Evolutionary conservation across 1,284 basidiomycete species (phyloP).

Genomic region (Cryptococcus jaspeensis): DNA sequence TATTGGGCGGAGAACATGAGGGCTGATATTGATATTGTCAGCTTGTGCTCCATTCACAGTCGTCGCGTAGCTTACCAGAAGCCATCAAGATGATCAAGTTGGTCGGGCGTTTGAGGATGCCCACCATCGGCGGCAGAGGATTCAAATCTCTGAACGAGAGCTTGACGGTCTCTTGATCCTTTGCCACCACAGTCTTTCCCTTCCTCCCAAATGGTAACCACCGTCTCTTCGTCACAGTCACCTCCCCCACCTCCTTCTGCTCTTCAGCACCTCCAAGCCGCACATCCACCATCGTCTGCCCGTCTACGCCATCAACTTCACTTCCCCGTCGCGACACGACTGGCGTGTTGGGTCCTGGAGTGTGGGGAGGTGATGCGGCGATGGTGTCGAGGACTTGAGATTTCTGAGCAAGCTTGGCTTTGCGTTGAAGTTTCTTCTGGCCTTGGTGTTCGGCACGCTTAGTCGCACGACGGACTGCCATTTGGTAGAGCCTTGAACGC

Average conservation of each 20-base stretch:
- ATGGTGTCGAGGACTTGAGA: conserved; percentile 25
- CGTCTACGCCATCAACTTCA: neutral
- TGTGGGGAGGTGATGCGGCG: conserved; percentile 32
- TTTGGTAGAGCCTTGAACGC: conserved; percentile 73
- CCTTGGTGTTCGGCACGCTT: conserved; percentile 35
- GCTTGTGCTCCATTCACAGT: no score
- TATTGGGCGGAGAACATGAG: conserved; percentile 69
- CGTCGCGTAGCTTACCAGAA: conserved; percentile 59
- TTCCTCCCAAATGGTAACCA: conserved; percentile 7
- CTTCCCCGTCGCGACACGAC: neutral
- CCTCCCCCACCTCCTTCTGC: neutral
- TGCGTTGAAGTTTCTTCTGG: conserved; percentile 25
- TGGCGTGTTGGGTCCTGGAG: conserved; percentile 11
- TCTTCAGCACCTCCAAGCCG: neutral
- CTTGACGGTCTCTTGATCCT: conserved; percentile 53
- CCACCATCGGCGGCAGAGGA: conserved; percentile 62
- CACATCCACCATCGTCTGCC: neutral
- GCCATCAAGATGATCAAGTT: conserved; percentile 67
- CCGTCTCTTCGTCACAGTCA: conserved; percentile 9
- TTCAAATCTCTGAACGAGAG: conserved; percentile 70
- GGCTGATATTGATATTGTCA: conserved; percentile 50
- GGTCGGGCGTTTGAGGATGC: conserved; percentile 62
- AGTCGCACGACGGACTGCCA: conserved; percentile 50
- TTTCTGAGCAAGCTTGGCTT: conserved; percentile 21
- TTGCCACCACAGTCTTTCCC: conserved; percentile 14